Base-by-base conservation (phyloP, 345 rosid genomes). In the Lepidium sativum region DNA sequence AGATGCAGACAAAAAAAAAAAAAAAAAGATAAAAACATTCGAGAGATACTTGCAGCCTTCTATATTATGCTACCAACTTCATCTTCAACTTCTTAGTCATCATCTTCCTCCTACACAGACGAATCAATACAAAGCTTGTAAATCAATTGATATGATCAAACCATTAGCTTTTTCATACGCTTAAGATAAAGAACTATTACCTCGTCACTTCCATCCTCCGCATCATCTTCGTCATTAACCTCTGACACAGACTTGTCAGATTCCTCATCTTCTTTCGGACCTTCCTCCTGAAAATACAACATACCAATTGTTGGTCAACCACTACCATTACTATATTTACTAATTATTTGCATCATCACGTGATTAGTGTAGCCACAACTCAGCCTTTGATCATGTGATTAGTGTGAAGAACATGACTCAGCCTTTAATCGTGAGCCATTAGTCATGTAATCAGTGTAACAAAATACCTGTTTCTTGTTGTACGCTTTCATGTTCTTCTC, bases 211-310 rank as follows among this genome's bases (percentile, higher is more conserved):
- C 80, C 97, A 17, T 84, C 97, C 2, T 87, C 91, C 0, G 86
- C 89, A 16, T 92, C 96, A 3, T 88, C 95, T 11, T 87, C 96
- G 34, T 94, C 95, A 48, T 90, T 83, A 33, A 94, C 95, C 78
- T 94, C 99, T 0, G 99, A 94, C 48, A 83, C 69, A 0, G 99
- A 94, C 84, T 94, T 94, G 78, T 88, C 99, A 5, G 99, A 94
- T 54, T 90, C 99, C 11, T 75, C 97, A 29, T 88, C 91, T 0
- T 84, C 90, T 14, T 85, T 83, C 16, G 94, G 75, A 6, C 76
- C 96, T 75, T 92, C 97, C 68, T 83, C 83, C 98, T 92, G 72
- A 35, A 47, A 16, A 31, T 4, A 33, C 13, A 64, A 29, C 20
- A 35, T 18, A 67, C 42, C 43, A 29, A 27, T 21, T 7, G 31